Evolutionary conservation across 2,329 filamentous ascomycete species (phyloP).

Genomic region (Diaporthe helianthi): DNA sequence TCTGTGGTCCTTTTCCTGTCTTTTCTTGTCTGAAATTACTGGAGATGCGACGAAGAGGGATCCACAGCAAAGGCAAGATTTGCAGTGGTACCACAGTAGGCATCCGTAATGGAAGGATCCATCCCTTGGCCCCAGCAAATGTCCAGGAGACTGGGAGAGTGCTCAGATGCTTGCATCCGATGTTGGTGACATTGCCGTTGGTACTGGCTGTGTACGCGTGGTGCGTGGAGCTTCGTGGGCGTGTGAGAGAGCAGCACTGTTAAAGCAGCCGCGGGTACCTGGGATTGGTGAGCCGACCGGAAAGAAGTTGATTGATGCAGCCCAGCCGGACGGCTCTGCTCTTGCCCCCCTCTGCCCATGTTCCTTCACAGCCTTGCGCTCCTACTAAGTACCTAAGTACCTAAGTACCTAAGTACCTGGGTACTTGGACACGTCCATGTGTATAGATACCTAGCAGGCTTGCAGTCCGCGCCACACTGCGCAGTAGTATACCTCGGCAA

Average conservation of each 20-base stretch:
- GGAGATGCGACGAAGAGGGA: constrained; percentile 16
- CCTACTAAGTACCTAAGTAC: too few relatives aligned
- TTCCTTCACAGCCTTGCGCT: too few relatives aligned
- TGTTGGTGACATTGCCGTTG: constrained; percentile 10
- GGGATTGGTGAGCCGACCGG: neutral
- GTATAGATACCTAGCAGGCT: too few relatives aligned
- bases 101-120: constrained; percentile 20
- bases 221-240: too few relatives aligned
- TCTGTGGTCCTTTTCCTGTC: constrained; percentile 16
- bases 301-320: constrained; percentile 3
- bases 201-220: neutral
- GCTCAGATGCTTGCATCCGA: constrained; percentile 16
- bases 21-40: constrained; percentile 21
- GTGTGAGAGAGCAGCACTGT: neutral
- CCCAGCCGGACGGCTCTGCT: neutral
- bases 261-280: too few relatives aligned
- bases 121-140: constrained; percentile 1
- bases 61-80: constrained; percentile 21
- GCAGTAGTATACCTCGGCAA: neutral
- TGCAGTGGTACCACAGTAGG: constrained; percentile 9
- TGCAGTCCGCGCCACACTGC: neutral
- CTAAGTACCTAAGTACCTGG: too few relatives aligned
- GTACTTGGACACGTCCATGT: too few relatives aligned
- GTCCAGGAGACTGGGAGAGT: neutral
- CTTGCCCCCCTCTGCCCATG: neutral